Evolutionary conservation across 225 moss, liverwort and hornwort species (phyloP).

Genomic region (Lunularia cruciata): DNA sequence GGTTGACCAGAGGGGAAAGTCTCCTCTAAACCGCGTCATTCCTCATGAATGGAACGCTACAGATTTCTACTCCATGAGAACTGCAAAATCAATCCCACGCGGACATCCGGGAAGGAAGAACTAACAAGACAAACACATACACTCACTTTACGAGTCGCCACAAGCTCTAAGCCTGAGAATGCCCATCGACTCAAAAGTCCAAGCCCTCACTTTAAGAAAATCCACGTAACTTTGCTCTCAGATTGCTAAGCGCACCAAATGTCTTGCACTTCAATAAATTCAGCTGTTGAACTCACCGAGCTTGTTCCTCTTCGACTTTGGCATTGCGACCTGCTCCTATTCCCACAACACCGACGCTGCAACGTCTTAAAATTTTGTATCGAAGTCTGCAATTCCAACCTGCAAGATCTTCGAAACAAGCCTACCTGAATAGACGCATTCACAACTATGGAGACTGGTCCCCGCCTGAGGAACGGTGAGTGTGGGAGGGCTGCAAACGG

Average conservation of each 20-base stretch:
- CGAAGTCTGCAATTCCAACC: no score
- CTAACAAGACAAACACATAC: no score
- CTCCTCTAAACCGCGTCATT: background rate
- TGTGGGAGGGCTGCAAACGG: no score
- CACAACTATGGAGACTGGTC: no score
- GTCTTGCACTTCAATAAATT: background rate
- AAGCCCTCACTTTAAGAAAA: no score
- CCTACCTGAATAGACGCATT: no score
- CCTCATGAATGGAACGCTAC: background rate
- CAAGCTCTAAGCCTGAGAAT: background rate
- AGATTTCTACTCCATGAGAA: background rate
- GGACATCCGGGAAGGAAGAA: no score
- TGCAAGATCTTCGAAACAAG: no score
- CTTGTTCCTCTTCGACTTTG: constrained; percentile 26
- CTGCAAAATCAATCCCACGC: background rate
- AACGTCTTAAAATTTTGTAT: no score
- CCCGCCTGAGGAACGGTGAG: no score
- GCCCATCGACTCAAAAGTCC: background rate
- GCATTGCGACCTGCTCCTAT: constrained; percentile 4
- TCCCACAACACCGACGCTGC: no score
- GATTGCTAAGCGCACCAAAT: background rate
- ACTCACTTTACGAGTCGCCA: background rate
- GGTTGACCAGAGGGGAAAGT: no score
- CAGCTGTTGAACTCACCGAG: constrained; percentile 13
- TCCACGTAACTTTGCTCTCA: background rate